Evolutionary conservation across 2,329 filamentous ascomycete genomes (phyloP).

Genomic region (Cladosporium oxysporum): DNA sequence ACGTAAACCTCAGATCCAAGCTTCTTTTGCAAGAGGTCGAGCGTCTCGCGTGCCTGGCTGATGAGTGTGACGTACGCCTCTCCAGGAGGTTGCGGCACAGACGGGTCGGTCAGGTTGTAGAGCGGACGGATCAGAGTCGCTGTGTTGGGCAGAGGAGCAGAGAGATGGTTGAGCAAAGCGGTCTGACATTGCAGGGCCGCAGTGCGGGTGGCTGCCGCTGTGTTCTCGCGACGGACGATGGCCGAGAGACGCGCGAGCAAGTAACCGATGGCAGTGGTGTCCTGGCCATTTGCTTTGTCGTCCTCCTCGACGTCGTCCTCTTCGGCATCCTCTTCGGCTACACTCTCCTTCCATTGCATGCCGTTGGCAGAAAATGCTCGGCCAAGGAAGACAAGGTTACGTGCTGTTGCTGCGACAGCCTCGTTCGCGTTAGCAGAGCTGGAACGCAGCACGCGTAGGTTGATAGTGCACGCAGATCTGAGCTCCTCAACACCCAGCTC

Average conservation of each 20-base stretch:
- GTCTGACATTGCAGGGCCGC: slow-evolving; percentile 74
- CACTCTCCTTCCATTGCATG: slow-evolving; percentile 47
- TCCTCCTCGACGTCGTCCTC: slow-evolving; percentile 43
- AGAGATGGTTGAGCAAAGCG: slow-evolving; percentile 65
- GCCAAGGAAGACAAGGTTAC: slow-evolving; percentile 81
- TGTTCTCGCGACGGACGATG: slow-evolving; percentile 73
- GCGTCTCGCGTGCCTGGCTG: slow-evolving; percentile 70
- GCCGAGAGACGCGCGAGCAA: slow-evolving; percentile 77
- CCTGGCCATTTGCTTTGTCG: slow-evolving; percentile 41
- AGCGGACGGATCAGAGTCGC: slow-evolving; percentile 67
- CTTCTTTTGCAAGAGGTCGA: slow-evolving; percentile 81
- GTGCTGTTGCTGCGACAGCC: slow-evolving; percentile 75
- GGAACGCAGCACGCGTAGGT: slow-evolving; percentile 62
- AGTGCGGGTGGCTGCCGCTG: slow-evolving; percentile 62
- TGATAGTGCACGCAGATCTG: slow-evolving; percentile 57
- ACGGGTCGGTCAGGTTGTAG: slow-evolving; percentile 80
- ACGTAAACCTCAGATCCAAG: slow-evolving; percentile 80
- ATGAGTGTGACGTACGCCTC: slow-evolving; percentile 70
- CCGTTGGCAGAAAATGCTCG: slow-evolving; percentile 63
- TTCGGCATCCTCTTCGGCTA: slow-evolving; percentile 46
- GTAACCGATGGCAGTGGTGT: slow-evolving; percentile 63
- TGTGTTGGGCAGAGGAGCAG: slow-evolving; percentile 61
- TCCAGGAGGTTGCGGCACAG: slow-evolving; percentile 57
- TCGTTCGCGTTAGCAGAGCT: slow-evolving; percentile 62
- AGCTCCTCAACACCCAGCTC: slow-evolving; percentile 66